These are phyloP conservation scores for Phaeosphaeria sp. DNA, from an alignment of 2,329 filamentous ascomycete species.

Conservation along the genomic window DNA sequence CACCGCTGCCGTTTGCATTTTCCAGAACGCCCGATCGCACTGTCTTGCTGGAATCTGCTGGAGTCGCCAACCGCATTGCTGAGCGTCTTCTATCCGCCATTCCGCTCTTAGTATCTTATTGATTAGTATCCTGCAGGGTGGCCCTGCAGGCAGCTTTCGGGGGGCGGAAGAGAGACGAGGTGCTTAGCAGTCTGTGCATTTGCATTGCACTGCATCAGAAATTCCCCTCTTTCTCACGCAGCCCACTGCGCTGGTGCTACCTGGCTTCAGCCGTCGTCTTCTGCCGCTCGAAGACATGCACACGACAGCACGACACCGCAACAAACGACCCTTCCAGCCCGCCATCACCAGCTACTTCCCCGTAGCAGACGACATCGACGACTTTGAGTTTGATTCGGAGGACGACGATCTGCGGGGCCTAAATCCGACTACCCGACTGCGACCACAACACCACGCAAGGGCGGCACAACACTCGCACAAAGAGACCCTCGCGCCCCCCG, in stretches of 20 bases:
- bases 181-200: constrained; percentile 18
- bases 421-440: constrained; percentile 33
- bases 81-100: constrained; percentile 24
- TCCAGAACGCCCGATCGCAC: not conserved
- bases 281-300: constrained; percentile 25
- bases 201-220: constrained; percentile 18
- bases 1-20: constrained; percentile 18
- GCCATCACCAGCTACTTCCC: constrained; percentile 55
- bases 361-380: constrained; percentile 30
- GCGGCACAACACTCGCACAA: constrained; percentile 18
- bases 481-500: constrained; percentile 50
- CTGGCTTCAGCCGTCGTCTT: not conserved
- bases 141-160: constrained; percentile 7
- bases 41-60: not conserved
- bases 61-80: constrained; percentile 5
- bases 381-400: constrained; percentile 12
- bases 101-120: constrained; percentile 21
- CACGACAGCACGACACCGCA: constrained; percentile 35
- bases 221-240: constrained; percentile 10
- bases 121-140: constrained; percentile 13
- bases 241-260: not conserved
- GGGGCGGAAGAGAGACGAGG: not conserved
- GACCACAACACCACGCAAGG: constrained; percentile 21
- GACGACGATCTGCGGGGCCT: constrained; percentile 34
- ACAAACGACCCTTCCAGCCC: constrained; percentile 55